Evolutionary conservation across 2,329 filamentous ascomycete genomes (phyloP).

Genomic region (Decorospora gaudefroyi): DNA sequence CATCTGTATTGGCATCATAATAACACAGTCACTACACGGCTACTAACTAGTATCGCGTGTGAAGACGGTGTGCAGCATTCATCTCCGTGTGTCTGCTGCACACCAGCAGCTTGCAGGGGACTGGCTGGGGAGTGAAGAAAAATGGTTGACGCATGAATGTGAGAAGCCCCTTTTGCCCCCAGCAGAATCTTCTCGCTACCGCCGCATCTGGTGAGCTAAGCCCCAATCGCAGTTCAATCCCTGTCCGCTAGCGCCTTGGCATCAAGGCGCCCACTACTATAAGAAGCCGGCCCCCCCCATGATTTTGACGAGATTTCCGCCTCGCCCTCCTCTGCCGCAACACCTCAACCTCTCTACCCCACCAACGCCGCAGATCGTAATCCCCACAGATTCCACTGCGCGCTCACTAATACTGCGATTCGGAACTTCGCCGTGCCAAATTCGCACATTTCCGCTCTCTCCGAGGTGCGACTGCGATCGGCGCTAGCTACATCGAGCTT

Average conservation of each 20-base stretch:
- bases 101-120: conserved; percentile 18
- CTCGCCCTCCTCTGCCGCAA: conserved; percentile 36
- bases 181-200: conserved; percentile 38
- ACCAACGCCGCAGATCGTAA: conserved; percentile 36
- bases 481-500: conserved; percentile 39
- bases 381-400: conserved; percentile 35
- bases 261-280: conserved; percentile 24
- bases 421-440: conserved; percentile 28
- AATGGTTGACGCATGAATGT: conserved; percentile 26
- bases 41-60: not conserved
- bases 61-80: not conserved
- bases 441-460: conserved; percentile 41
- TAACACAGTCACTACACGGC: not conserved
- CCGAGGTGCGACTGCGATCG: conserved; percentile 34
- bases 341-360: conserved; percentile 31
- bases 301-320: conserved; percentile 36
- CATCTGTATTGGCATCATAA: conserved; percentile 14
- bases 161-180: conserved; percentile 31
- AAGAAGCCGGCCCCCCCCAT: conserved; percentile 31
- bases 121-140: conserved; percentile 19
- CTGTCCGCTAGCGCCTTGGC: conserved; percentile 16
- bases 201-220: conserved; percentile 24
- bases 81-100: not conserved
- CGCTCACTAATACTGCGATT: conserved; percentile 38
- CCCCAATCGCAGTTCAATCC: conserved; percentile 11